phyloP scores from a whole-genome alignment of 768 basidiomycete species.

The Ramaria sp. region DNA sequence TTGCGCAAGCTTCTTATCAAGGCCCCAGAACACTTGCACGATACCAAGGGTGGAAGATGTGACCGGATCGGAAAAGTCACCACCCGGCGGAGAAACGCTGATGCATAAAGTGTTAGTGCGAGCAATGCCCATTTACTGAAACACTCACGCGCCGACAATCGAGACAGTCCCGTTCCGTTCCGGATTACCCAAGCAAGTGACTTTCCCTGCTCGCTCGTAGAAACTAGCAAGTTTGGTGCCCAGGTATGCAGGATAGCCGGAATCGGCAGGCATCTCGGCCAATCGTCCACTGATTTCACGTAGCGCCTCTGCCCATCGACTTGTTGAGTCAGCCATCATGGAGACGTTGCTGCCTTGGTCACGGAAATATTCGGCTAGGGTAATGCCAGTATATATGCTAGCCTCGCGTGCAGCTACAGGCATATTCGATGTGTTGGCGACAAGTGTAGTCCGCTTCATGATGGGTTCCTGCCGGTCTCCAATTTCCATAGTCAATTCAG shows the following conservation, averaged over 20 bases:
- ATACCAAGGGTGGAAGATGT: constrained; percentile 96
- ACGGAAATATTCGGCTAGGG: constrained; percentile 98
- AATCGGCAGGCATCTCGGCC: constrained; percentile 99
- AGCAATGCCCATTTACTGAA: not conserved
- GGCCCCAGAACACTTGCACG: constrained; percentile 99
- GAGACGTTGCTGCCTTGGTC: constrained; percentile 96
- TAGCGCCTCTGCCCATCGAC: constrained; percentile 97
- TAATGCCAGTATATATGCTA: constrained; percentile 99
- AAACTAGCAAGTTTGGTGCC: constrained; percentile 92
- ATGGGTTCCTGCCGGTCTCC: constrained; percentile 93
- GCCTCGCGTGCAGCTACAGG: constrained; percentile 99
- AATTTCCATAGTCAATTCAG: constrained; percentile 86
- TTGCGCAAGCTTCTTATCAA: constrained; percentile 98
- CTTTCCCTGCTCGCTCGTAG: constrained; percentile 98
- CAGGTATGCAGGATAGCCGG: constrained; percentile 97
- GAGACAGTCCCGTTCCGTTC: constrained; percentile 86
- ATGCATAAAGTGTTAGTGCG: constrained; percentile 10
- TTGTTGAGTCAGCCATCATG: constrained; percentile 99
- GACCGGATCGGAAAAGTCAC: constrained; percentile 98
- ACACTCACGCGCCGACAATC: constrained; percentile 93
- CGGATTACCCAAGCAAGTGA: constrained; percentile 84
- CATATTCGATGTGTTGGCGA: constrained; percentile 99
- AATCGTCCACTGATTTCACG: constrained; percentile 99
- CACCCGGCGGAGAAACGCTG: constrained; percentile 96
- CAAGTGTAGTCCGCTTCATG: constrained; percentile 99